Evolutionary conservation across 257 asterid species (phyloP), one percentile per base, ranked within the genome.

Genomic region (Przewalskia tangutica): DNA sequence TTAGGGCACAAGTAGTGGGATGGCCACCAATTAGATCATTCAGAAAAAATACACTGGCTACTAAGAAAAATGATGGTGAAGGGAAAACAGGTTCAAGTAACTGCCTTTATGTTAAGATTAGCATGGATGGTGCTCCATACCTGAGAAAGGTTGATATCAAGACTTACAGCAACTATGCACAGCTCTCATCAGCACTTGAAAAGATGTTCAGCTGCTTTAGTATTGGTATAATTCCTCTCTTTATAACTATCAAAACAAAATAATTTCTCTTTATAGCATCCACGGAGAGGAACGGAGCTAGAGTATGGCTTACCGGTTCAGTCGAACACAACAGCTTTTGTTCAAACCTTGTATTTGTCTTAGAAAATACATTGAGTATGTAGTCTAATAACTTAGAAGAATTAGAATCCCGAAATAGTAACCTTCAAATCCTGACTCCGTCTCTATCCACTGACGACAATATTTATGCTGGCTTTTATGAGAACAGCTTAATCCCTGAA

Each of bases 71-170:
- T 13, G 90, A 90, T 11, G 80, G 32, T 62, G 84, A 76, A 60
- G 89, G 77, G 34, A 88, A 87, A 65, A 51, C 91, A 23, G 90
- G 90, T 62, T 65, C 88, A 2, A 81, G 88, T 38, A 38, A 38
- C 67, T 90, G 91, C 81, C 90, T 93, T 13, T 93, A 88, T 77
- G 97, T 93, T 34, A 93, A 93, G 86, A 95, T 93, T 42, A 93
- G 97, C 85, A 90, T 93, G 97, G 97, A 93, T 84, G 97, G 97
- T 71, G 97, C 97, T 84, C 97, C 97, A 14, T 93, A 93, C 81
- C 79, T 93, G 85, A 92, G 97, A 84, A 93, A 93, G 91, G 89
- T 92, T 51, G 95, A 93, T 85, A 95, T 92, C 66, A 92, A 90
- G 81, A 88, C 88, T n/a, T 92, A 85, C 85, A 1, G 81, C 80